Base-by-base conservation (phyloP, 1,284 basidiomycete genomes). In the Serendipita sp. region DNA sequence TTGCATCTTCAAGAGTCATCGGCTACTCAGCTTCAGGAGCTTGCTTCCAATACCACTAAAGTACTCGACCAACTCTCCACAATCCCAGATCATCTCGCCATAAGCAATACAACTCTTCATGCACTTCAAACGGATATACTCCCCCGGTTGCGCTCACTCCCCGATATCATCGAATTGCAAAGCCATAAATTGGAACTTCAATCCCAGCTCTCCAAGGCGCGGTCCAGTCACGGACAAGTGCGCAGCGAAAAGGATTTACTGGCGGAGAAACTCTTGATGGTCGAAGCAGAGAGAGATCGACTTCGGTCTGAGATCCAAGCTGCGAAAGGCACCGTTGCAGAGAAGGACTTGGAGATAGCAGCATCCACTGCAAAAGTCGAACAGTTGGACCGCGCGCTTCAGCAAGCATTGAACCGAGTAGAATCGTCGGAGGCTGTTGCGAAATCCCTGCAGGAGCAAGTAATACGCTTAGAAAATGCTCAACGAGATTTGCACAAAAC, bases 181-280 rank as follows among this genome's bases (percentile, higher is more conserved):
- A 81, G 79, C 47, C 67, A 81, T 38, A 73, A 73, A 64, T 62
- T 68, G 30, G 87, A 89, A 5, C 74, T 82, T 60, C 85, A 88
- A 68, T 74, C 83, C 29, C 83, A 88, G 67, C 69, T 90, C 6
- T 79, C 80, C 3, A 88, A 87, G 72, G 85, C 87, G 49, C 83
- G 87, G 60, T 81, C 81, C 17, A 81, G 82, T 15, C 84, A 88
- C 68, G 87, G 87, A 2, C 84, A 87, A 69, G 79, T 85, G 8
- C 82, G 85, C n/a, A 86, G 86, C 22, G 88, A 91, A 75, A 89
- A 89, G 73, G 88, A 89, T 63, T 74, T 80, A 55, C 70, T 88
- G 41, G 72, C 69, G 43, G 85, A 88, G 66, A 84, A 84, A 65
- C 72, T 87, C 30, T 73, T 71, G 41, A 73, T 74, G n/a, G 74